Conservation (phyloP, 2,329 filamentous ascomycete genomes). For the Phoma sp. region DNA sequence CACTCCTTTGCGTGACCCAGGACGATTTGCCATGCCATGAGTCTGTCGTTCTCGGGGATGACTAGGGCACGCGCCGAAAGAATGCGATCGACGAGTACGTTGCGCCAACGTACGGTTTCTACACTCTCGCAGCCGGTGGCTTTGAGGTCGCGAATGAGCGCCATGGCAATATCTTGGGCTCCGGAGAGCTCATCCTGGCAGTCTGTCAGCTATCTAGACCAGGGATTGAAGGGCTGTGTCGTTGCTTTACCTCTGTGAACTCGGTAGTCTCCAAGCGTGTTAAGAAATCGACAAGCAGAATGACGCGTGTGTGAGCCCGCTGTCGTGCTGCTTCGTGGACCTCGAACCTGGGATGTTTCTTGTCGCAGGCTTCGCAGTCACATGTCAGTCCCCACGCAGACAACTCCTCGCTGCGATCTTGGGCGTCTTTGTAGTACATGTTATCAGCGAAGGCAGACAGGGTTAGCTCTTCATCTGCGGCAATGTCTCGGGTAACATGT, state of each 20-base stretch:
- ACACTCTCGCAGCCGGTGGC: slow-evolving; percentile 3
- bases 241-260: not conserved
- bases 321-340: slow-evolving; percentile 10
- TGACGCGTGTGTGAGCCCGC: slow-evolving; percentile 4
- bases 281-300: not conserved
- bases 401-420: slow-evolving; percentile 3
- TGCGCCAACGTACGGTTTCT: slow-evolving; percentile 21
- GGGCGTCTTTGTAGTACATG: slow-evolving; percentile 15
- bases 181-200: slow-evolving; percentile 1
- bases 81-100: slow-evolving; percentile 17
- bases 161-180: not conserved
- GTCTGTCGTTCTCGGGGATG: not conserved
- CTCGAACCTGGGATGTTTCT: not conserved
- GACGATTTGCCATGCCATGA: not conserved
- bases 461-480: slow-evolving; percentile 15
- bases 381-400: slow-evolving; percentile 10
- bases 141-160: slow-evolving; percentile 13
- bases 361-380: slow-evolving; percentile 19
- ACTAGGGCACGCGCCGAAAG: slow-evolving; percentile 8
- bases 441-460: slow-evolving; percentile 7
- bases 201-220: not conserved
- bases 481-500: slow-evolving; percentile 14
- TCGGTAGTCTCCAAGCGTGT: not conserved
- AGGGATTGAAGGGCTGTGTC: too few relatives aligned
- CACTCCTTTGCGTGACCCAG: not conserved